Base-by-base conservation (phyloP, 2,329 filamentous ascomycete species). In the Paecilomyces sp. region DNA sequence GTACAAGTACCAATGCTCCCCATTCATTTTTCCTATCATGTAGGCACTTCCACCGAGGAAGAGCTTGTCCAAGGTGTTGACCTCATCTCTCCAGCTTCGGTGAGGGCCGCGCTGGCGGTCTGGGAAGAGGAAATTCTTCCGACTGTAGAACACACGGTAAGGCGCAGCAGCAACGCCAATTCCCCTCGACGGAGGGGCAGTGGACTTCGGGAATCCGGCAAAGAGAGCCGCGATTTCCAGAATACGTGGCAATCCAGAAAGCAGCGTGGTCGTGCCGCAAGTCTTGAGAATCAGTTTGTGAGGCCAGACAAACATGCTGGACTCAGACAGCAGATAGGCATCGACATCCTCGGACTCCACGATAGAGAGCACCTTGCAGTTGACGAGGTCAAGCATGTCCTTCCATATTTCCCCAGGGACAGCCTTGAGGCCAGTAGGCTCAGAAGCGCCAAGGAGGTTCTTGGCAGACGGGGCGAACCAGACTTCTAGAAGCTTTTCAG, bases 21-120 rank as follows among this genome's bases (percentile, higher is more conserved):
- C 93, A 68, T 99, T 99, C 93, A 97, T 97, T 80, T 97, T 97
- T 71, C 94, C 94, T 65, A 99, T 95, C 92, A 97, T 96, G 77
- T 99, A 99, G 56, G 94, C 94, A 75, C 93, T 97, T 58, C 94
- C 94, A 59, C 90, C 88, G 62, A 89, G 82, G 73, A 99, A 97
- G 76, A 92, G 90, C 72, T 90, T 88, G 77, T 99, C 94, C 63
- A 99, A 83, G 68, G 88, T 96, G 69, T 88, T 89, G 70, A 97
- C 93, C 75, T 99, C 94, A 72, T 97, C 89, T 67, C 92, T 89
- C 94, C 94, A 99, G 86, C 92, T 97, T 63, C 92, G 89, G 77
- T 99, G 94, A 58, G 94, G 94, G 7, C 92, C 92, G 60, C 85
- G 90, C 79, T 99, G 94, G 75, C 91, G 91, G 72, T 97, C 90